Conservation (phyloP, 768 basidiomycete genomes). For the Kwoniella sp. region DNA sequence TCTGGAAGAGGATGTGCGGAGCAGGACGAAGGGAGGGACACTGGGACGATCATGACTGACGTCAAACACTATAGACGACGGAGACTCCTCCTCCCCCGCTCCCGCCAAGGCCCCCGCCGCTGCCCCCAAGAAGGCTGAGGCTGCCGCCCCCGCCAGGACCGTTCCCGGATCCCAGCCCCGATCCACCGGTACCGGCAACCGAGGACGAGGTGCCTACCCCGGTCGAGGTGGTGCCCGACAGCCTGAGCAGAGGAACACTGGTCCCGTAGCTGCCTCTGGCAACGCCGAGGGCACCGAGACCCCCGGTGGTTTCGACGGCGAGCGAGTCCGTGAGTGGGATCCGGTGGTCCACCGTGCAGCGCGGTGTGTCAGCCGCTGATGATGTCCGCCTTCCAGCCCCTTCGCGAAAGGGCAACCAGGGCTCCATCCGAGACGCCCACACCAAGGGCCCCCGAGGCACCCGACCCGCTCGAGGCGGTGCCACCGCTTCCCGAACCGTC, state of each 20-base stretch:
- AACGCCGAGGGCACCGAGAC: slow-evolving; percentile 38
- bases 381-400: slow-evolving; percentile 17
- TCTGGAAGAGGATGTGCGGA: no score
- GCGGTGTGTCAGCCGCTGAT: no score
- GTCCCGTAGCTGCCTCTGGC: slow-evolving; percentile 21
- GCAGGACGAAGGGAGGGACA: no score
- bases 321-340: slow-evolving; percentile 40
- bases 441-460: slow-evolving; percentile 50
- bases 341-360: background rate
- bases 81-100: slow-evolving; percentile 37
- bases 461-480: slow-evolving; percentile 52
- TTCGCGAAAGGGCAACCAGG: slow-evolving; percentile 28
- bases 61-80: no score
- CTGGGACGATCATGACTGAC: no score
- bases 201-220: slow-evolving; percentile 39
- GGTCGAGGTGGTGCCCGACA: slow-evolving; percentile 38
- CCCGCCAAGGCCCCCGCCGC: slow-evolving; percentile 30
- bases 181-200: slow-evolving; percentile 16
- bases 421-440: slow-evolving; percentile 35
- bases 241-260: slow-evolving; percentile 32
- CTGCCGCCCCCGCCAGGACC: slow-evolving; percentile 27
- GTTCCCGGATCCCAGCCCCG: slow-evolving; percentile 42
- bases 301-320: slow-evolving; percentile 49
- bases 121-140: slow-evolving; percentile 29
- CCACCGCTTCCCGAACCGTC: slow-evolving; percentile 49